A percentile compares a stretch with the other conserved stretches of the same genome.
Evolutionary conservation across 257 asterid genomes (phyloP).

Genomic region (Capsicum baccatum): DNA sequence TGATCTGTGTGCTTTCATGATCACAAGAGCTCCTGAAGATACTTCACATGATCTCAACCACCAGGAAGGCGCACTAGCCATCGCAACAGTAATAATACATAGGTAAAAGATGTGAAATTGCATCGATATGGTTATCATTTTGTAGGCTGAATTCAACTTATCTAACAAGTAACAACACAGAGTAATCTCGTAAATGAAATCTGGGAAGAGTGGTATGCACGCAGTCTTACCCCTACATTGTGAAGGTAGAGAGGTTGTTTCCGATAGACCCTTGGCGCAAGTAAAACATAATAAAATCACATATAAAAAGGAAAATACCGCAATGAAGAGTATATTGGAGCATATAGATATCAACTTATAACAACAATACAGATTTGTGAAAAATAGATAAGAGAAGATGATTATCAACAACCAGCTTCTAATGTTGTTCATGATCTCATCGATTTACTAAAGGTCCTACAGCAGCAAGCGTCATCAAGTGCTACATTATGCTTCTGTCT

Average conservation of each 20-base stretch:
- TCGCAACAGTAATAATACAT: background rate
- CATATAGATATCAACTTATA: background rate
- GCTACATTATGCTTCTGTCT: background rate
- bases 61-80: too few species aligned
- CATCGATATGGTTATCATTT: too few species aligned
- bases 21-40: too few species aligned
- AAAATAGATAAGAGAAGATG: background rate
- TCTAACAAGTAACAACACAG: background rate
- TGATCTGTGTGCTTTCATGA: too few species aligned
- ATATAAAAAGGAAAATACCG: background rate
- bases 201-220: background rate
- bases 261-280: rapidly evolving
- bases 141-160: background rate
- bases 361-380: background rate
- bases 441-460: background rate
- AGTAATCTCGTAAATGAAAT: background rate
- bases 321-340: background rate
- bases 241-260: background rate
- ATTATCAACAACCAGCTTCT: background rate
- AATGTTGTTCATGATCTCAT: background rate
- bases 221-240: background rate
- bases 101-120: too few species aligned
- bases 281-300: background rate
- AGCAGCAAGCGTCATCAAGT: conserved; percentile 12
- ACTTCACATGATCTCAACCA: too few species aligned